Evolutionary conservation across 2,329 filamentous ascomycete species (phyloP).

Genomic region (Fusarium sp.): DNA sequence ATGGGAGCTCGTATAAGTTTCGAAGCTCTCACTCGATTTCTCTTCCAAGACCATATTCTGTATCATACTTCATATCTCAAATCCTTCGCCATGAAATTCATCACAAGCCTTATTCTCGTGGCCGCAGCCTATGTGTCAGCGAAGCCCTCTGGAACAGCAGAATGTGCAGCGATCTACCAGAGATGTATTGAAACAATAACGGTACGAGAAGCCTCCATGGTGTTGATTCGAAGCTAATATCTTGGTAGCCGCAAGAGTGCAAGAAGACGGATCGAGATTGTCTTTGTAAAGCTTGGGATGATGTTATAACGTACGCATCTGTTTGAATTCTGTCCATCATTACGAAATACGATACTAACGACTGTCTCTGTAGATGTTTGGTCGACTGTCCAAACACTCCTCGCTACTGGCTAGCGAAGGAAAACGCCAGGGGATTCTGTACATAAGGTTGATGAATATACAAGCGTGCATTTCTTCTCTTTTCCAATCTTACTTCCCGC

Average conservation of each 20-base stretch:
- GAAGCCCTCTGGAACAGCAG: neutral
- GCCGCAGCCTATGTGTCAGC: neutral
- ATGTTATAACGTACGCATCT: neutral
- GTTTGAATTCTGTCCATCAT: fast-evolving
- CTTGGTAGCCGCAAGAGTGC: neutral
- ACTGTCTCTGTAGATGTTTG: neutral
- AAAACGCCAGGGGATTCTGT: conserved; percentile 11
- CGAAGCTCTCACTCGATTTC: neutral
- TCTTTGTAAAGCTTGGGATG: conserved; percentile 9
- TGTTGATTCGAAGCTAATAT: neutral
- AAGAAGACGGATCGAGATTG: neutral
- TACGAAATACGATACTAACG: fast-evolving
- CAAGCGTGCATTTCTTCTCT: neutral
- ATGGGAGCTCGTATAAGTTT: neutral
- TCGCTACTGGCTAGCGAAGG: conserved; percentile 7
- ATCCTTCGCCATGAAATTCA: neutral
- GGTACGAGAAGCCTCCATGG: neutral
- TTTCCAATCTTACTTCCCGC: too few relatives aligned
- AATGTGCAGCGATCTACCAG: conserved; percentile 5
- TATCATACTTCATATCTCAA: neutral
- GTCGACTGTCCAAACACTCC: neutral
- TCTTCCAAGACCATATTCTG: neutral
- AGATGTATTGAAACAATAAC: conserved; percentile 14
- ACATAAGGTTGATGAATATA: neutral
- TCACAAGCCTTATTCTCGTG: neutral